Evolutionary conservation across 352 stramenopile species (phyloP).

Genomic region (Phytophthora colocasiae): DNA sequence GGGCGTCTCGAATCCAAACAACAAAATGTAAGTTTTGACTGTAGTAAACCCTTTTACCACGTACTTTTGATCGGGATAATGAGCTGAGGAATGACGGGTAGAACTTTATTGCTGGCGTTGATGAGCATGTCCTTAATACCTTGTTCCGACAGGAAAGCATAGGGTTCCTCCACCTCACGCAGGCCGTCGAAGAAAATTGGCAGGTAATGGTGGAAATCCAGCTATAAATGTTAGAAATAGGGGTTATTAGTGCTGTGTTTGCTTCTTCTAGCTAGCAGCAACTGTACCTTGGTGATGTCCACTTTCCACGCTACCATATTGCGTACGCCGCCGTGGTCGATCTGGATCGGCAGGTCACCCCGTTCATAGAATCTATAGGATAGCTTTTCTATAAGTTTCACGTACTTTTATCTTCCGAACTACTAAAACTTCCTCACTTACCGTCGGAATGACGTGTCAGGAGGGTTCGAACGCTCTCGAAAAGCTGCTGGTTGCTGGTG

Average conservation of each 20-base stretch:
- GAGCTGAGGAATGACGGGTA: conserved; percentile 97
- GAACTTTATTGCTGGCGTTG: conserved; percentile 94
- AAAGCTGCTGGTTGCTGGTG: conserved; percentile 84
- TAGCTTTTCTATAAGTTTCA: background rate
- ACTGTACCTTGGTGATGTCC: conserved; percentile 89
- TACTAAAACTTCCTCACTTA: conserved; percentile 9
- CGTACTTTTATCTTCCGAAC: background rate
- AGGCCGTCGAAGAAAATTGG: conserved; percentile 99
- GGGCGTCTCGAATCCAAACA: conserved; percentile 49
- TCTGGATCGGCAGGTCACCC: conserved; percentile 96
- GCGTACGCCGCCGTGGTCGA: conserved; percentile 95
- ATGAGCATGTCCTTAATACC: conserved; percentile 98
- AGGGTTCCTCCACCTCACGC: conserved; percentile 96
- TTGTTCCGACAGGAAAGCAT: conserved; percentile 96
- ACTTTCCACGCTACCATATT: conserved; percentile 98
- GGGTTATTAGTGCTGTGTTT: too few relatives aligned
- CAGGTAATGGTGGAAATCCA: conserved; percentile 99
- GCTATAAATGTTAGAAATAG: conserved; percentile 42
- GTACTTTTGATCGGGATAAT: conserved; percentile 98
- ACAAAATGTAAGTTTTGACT: background rate
- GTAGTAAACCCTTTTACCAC: conserved; percentile 3
- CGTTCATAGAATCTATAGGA: conserved; percentile 89
- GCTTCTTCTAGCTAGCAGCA: background rate
- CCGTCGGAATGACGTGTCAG: conserved; percentile 85
- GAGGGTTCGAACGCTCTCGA: conserved; percentile 94